Percentiles rank a stretch among this genome's conserved stretches.
Conservation (phyloP, 192 early-diverging fungal genomes). For the Borealophlyctis nickersoniae region DNA sequence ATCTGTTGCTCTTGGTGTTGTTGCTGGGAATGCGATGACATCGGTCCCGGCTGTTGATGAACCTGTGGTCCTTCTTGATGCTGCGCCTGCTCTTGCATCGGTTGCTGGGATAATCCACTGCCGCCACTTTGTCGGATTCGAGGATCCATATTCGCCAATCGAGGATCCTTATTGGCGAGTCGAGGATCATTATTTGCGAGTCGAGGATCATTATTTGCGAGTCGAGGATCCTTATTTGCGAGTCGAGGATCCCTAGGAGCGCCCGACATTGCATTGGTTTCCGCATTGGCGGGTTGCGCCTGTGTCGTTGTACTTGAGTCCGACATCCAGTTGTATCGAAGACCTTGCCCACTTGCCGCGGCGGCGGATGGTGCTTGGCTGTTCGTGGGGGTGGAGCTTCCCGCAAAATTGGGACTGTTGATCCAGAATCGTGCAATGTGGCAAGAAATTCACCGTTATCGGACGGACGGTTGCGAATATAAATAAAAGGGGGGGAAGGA, state of each 20-base stretch:
- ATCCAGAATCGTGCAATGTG: too few relatives aligned
- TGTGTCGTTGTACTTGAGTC: too few relatives aligned
- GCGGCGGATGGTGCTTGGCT: too few relatives aligned
- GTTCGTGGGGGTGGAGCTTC: too few relatives aligned
- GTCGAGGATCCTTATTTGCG: background rate
- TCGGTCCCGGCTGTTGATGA: background rate
- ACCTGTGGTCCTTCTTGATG: background rate
- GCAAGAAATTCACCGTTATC: too few relatives aligned
- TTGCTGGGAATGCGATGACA: background rate
- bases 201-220: background rate
- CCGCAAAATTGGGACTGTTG: too few relatives aligned
- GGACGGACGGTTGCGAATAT: too few relatives aligned
- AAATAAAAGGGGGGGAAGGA: background rate
- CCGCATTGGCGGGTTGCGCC: background rate
- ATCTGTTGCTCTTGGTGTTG: background rate
- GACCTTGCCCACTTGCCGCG: too few relatives aligned
- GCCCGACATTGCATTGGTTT: background rate
- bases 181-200: slow-evolving; percentile 10
- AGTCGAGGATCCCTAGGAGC: slow-evolving; percentile 18
- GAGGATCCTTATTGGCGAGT: too few relatives aligned
- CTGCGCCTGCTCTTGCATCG: slow-evolving; percentile 13
- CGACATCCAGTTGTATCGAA: too few relatives aligned
- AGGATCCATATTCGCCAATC: too few relatives aligned
- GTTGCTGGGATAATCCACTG: background rate
- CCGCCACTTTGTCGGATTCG: slow-evolving; percentile 14